Base-by-base conservation (phyloP, 192 early-diverging fungal genomes). In the Umbelopsis sp. region DNA sequence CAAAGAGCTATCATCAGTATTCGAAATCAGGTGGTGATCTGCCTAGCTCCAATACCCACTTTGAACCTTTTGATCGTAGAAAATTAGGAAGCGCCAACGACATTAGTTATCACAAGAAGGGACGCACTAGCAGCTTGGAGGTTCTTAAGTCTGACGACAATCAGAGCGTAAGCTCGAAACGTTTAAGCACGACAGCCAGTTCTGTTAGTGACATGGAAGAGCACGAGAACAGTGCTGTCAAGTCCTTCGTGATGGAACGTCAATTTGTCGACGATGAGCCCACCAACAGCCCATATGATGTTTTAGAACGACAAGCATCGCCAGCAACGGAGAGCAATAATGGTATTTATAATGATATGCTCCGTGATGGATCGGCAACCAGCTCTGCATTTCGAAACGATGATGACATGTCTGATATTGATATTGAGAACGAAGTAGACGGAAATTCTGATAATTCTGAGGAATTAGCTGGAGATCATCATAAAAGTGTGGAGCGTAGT, bases 111-210 rank as follows among this genome's bases (percentile, higher is more conserved):
- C 64, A 70, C 18, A 64, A 49, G 4, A 52, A 46, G 33, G 51
- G 67, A 48, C 67, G 76, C 35, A 78, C 76, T 18, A 78, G 76
- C 47, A 78, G 76, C 51, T 45, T 78, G 22, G 53, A 78, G 23
- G 76, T 78, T 0, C 27, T 78, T 16, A 48, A 61, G 33, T 61
- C 55, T 33, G 55, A 61, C 30, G 55, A 61, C 33, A 61, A 61
- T 61, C 55, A 61, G 11, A 61, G 55, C 27, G 55, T 35, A 61
- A 61, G 55, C 30, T 61, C 55, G 7, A 61, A 30, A 18, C 55
- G 55, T 18, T 15, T 35, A 3, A 61, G 55, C 16, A 10, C 30
- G 12, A 18, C 37, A 41, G 37, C 55, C 13, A 61, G 55, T 12
- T 61, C 55, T 7, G 30, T 30, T 1, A 61, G 55, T n/a, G 55